Evolutionary conservation across 2,329 filamentous ascomycete species (phyloP).

Genomic region (Colletotrichum tropicicola): DNA sequence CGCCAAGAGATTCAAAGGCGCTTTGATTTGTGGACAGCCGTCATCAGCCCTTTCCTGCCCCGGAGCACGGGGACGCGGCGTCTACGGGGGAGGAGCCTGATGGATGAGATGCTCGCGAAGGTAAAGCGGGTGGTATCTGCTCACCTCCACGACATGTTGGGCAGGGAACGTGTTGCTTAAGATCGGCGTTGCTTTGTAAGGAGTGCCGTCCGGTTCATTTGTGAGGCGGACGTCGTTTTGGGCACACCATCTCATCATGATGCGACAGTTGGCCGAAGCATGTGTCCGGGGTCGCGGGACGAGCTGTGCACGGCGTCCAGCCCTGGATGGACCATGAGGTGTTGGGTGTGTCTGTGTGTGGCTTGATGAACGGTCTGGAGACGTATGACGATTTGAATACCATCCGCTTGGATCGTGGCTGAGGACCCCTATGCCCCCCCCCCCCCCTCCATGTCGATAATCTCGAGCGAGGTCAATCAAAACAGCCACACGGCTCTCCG

Average conservation of each 20-base stretch:
- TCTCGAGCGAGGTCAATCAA: neutral
- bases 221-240: conserved; percentile 8
- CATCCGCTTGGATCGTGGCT: conserved; percentile 26
- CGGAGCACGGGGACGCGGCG: neutral
- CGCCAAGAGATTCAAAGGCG: neutral
- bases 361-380: neutral
- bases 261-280: conserved; percentile 23
- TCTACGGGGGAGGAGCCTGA: conserved; percentile 7
- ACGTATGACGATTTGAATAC: conserved; percentile 1
- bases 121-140: neutral
- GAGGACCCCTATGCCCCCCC: conserved; percentile 21
- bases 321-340: neutral
- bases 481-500: neutral
- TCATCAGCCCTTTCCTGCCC: neutral
- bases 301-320: conserved; percentile 4
- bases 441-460: conserved; percentile 14
- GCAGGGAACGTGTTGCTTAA: neutral
- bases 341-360: neutral
- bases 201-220: conserved; percentile 1
- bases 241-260: conserved; percentile 22
- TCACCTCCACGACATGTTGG: neutral
- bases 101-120: neutral
- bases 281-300: conserved; percentile 1
- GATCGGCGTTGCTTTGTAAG: conserved; percentile 1
- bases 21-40: neutral